phyloP scores from a whole-genome alignment of 495 filamentous ascomycete genomes.

The Aspergillus campestris region DNA sequence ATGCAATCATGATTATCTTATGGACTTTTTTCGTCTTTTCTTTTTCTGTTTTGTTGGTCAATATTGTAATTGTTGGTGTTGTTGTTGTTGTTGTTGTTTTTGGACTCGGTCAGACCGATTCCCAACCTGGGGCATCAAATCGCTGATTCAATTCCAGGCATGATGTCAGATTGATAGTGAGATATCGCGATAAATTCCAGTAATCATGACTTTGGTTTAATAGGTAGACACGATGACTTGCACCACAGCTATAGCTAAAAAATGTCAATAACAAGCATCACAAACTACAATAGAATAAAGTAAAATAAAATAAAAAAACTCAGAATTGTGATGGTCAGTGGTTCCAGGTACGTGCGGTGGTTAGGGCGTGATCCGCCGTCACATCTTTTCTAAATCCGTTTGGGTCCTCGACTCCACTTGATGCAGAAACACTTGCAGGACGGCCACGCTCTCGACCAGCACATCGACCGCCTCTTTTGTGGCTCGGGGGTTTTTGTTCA shows the following conservation, averaged over 20 bases:
- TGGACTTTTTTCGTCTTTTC: too few relatives aligned
- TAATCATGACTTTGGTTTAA: conserved; percentile 3
- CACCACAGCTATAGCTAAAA: conserved; percentile 10
- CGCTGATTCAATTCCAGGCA: too few relatives aligned
- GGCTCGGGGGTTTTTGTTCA: too few relatives aligned
- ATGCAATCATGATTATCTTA: too few relatives aligned
- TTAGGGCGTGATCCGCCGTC: conserved; percentile 33
- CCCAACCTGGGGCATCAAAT: too few relatives aligned
- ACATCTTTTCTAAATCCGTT: conserved; percentile 22
- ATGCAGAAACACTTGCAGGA: conserved; percentile 28
- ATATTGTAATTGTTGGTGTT: too few relatives aligned
- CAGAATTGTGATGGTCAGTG: conserved; percentile 5
- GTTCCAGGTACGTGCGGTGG: conserved; percentile 26
- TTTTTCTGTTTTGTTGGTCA: too few relatives aligned
- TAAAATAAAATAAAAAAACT: background rate
- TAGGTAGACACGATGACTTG: conserved; percentile 7
- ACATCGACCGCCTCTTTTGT: conserved; percentile 11
- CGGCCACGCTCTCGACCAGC: conserved; percentile 36
- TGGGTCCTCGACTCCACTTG: conserved; percentile 26
- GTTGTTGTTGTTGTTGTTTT: too few relatives aligned
- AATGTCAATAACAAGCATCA: conserved; percentile 2
- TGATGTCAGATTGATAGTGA: too few relatives aligned
- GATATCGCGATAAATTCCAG: too few relatives aligned
- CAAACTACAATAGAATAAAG: background rate
- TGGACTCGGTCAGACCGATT: too few relatives aligned